A percentile compares a stretch with the other conserved stretches of the same genome.
Evolutionary conservation across 176 grass and related monocot genomes (phyloP).

Genomic region (Saccharum spontaneum): DNA sequence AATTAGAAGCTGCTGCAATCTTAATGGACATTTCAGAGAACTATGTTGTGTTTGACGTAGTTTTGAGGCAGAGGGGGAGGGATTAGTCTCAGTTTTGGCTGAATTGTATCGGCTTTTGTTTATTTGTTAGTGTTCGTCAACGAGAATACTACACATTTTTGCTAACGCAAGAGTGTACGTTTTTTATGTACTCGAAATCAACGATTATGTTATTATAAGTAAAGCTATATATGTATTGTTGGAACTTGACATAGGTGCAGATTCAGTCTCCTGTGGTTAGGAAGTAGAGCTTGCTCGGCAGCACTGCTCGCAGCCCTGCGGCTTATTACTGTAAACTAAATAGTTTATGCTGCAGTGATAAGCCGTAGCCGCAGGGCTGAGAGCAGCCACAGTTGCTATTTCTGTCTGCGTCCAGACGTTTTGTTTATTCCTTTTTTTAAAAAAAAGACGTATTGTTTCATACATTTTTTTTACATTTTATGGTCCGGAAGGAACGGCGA

Average conservation of each 20-base stretch:
- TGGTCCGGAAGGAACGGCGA: too few relatives aligned
- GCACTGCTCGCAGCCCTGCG: too few relatives aligned
- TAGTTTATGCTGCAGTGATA: too few relatives aligned
- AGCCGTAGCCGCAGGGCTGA: too few relatives aligned
- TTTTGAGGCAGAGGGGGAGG: conserved; percentile 13
- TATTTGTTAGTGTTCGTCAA: conserved; percentile 25
- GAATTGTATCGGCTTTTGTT: conserved; percentile 50
- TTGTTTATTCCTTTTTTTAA: too few relatives aligned
- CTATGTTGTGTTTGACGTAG: conserved; percentile 24
- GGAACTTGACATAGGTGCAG: not conserved
- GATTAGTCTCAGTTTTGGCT: conserved; percentile 31
- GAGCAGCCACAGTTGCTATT: too few relatives aligned
- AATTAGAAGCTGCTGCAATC: conserved; percentile 27
- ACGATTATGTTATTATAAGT: not conserved
- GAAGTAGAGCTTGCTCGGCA: too few relatives aligned
- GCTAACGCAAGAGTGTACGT: conserved; percentile 10
- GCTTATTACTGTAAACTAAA: too few relatives aligned
- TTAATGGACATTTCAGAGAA: not conserved
- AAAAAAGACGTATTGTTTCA: too few relatives aligned
- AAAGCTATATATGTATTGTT: conserved; percentile 13
- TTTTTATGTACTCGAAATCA: conserved; percentile 30
- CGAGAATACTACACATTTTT: conserved; percentile 33
- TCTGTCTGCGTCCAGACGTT: too few relatives aligned
- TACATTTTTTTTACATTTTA: too few relatives aligned
- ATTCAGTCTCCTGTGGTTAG: not conserved